Base-by-base conservation (phyloP, 164 flowering plant species). In the Pachysandra terminalis region DNA sequence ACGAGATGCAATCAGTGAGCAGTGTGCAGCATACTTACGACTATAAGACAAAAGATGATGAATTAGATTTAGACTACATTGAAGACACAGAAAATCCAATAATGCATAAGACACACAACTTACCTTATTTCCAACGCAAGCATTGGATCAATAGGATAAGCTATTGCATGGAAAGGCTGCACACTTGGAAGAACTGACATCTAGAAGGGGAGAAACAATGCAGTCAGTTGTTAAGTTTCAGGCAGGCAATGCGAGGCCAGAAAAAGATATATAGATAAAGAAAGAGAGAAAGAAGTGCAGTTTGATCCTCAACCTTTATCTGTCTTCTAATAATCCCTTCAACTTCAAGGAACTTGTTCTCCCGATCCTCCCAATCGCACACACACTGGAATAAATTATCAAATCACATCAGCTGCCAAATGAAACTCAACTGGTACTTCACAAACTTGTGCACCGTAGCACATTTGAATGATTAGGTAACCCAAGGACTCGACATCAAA, bases 141-240 rank as follows among this genome's bases (percentile, higher is more conserved):
- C 57, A 90, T 74, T 56, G 99, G 90, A 79, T 96, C 95, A 56
- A 96, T 81, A 22, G 99, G 99, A 75, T 96, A 96, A 26, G 98
- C 99, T 49, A 93, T 87, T 60, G 99, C 99, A 89, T 96, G 99
- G 73, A 96, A 96, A 66, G 99, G 99, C 66, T 96, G 99, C 66
- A 96, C 99, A 73, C 99, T 96, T n/a, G 99, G 99, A 66, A 93
- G 87, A 71, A 88, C 89, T 26, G 94, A 87, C 90, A 88, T 87
- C 99, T 96, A 84, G 26, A 76, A 70, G 17, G 7, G 59, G 24
- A 64, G 25, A 54, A 75, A 1, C 6, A 51, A 24, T 6, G 26
- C 5, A 22, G 9, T 26, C 54, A 53, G 51, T n/a, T 32, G 5
- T 7, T 3, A 32, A 32, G 7, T 32, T 32, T 7, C 37, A 65